Evolutionary conservation across 805 yeast genomes (phyloP), one percentile per base, ranked within the genome.

Genomic region (Candida montana): DNA sequence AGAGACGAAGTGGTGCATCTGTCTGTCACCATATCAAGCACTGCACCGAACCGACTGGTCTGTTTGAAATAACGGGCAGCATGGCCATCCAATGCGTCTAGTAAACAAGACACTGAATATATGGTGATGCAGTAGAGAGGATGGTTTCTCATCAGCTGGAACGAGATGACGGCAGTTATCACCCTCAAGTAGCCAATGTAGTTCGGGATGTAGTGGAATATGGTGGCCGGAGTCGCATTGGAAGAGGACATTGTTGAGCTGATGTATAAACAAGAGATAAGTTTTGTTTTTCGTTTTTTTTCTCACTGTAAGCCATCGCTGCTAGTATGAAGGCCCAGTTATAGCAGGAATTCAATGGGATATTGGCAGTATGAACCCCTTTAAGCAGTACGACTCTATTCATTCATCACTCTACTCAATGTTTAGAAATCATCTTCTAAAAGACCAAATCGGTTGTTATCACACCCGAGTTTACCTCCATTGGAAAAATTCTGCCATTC

Each of bases 21-120:
- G 62, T 93, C 99, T 16, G 99, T 91, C 26, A 93, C 97, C 99
- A 93, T 93, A 64, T 93, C 99, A 53, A 93, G 74, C 17, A 95
- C 95, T 16, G 99, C 98, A 29, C 99, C 99, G 52, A 88, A 87
- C 51, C 78, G 75, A 26, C 97, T 86, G 13, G 95, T 83, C 63
- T 93, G 99, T 60, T 85, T 78, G 61, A 72, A 87, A 55, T 74
- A 75, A 49, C 99, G 75, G 5, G 99, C 99, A 43, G 96, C 95
- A 41, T 83, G 80, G 4, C 99, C 99, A 61, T 93, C 99, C 44
- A 89, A 77, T 0, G 99, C 99, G 64, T 93, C 99, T 48, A 93
- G 69, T 42, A 93, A 69, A 53, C 99, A 95, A 11, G 96, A 88
- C 16, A 88, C 69, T 13, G 95, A 83, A 60, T 93, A 93, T 34